Evolutionary conservation across 116 monocot species (phyloP).

Genomic region (Papilionanthe hybrid): DNA sequence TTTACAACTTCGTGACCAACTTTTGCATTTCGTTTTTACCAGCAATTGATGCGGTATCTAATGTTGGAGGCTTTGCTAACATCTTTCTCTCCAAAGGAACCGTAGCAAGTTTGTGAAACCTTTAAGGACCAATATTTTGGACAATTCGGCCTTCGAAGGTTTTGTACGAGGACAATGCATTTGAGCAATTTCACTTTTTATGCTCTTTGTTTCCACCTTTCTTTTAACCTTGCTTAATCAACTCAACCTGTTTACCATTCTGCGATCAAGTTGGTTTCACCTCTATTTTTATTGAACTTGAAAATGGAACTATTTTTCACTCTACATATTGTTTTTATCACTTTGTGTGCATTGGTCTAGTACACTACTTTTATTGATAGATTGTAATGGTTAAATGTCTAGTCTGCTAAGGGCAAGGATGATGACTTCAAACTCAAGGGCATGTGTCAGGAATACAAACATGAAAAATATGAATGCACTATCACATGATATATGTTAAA

Average conservation of each 20-base stretch:
- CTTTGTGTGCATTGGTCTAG: neutral
- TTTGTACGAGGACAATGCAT: neutral
- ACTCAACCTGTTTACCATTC: neutral
- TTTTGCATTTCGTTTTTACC: neutral
- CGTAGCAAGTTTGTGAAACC: slow-evolving; percentile 8
- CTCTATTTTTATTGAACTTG: neutral
- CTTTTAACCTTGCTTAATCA: neutral
- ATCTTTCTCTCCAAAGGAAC: slow-evolving; percentile 16
- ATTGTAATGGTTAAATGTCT: neutral
- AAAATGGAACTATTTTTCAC: neutral
- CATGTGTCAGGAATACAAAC: neutral
- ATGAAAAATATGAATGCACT: neutral
- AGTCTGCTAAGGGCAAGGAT: neutral
- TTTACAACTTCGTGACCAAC: neutral
- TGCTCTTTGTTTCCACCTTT: neutral
- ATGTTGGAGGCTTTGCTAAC: slow-evolving; percentile 8
- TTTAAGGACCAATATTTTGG: neutral
- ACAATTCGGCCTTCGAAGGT: slow-evolving; percentile 11
- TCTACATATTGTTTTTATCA: neutral
- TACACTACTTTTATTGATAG: neutral
- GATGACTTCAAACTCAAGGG: neutral
- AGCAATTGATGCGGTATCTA: slow-evolving; percentile 8
- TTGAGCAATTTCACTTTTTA: too few relatives aligned
- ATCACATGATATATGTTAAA: neutral
- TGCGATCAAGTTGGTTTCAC: neutral